Evolutionary conservation across 2,329 filamentous ascomycete genomes (phyloP), one percentile per base, ranked within the genome.

Genomic region (Arthrobotrys sphaeroides): DNA sequence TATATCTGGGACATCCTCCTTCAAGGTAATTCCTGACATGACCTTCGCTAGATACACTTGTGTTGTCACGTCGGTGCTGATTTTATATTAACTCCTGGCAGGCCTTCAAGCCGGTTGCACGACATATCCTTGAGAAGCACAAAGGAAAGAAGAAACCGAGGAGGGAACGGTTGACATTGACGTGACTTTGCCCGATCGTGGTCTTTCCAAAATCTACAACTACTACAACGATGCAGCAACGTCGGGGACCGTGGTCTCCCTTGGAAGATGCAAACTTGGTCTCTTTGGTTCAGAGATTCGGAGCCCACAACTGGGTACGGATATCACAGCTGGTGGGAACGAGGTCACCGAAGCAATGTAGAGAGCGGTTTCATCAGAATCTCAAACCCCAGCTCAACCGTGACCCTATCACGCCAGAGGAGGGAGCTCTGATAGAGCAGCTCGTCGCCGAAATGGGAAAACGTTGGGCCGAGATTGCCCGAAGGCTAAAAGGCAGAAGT

Each of bases 311-410:
- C 86, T 98, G 94, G 94, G 93, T 97, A 12, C 88, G 89, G 78
- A 96, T 97, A 80, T 89, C 94, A 28, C 85, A 89, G 65, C 86
- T 89, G 78, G 89, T 97, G 80, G 87, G 88, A 73, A 90, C 91
- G 24, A 88, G 94, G 77, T 92, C 92, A 22, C 91, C 94, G 62
- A 98, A 98, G 85, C 94, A 98, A 84, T 98, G 94, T 83, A 89
- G 94, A 72, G 94, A 98, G 84, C 88, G 94, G 53, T 98, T 91
- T 81, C 93, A 97, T 81, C 94, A 98, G 81, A 97, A 97, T 82
- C 86, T 98, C 49, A 97, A 93, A 82, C 90, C 90, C 0, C 84
- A 85, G 0, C 84, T 94, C 38, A 91, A 91, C 81, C 90, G 92
- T 80, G 87, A 89, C 16, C 90, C 91, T 67, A 93, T 94, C 81